Evolutionary conservation across 768 basidiomycete species (phyloP), one percentile per base, ranked within the genome.

Genomic region (Hygrophorus pudorinus): DNA sequence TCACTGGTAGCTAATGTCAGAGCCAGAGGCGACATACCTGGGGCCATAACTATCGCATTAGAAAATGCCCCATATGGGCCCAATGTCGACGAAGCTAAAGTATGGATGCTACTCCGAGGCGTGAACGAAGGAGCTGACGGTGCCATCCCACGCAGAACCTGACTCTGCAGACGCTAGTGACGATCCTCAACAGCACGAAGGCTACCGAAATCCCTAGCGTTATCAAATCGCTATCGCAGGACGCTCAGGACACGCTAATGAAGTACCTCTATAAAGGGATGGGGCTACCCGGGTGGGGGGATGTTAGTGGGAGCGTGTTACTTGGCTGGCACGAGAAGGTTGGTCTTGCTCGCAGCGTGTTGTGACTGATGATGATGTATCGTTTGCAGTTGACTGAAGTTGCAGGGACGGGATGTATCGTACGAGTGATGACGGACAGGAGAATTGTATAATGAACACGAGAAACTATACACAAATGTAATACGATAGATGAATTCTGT

Each of bases 261-360:
- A 94, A 93, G 60, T 98, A 94, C 58, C 68, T 98, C 12, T 98
- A 97, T 76, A 98, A 98, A 67, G 93, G 89, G 12, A 97, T 96
- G 93, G 73, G 66, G 2, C 70, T 75, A 68, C 73, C 74, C 17
- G 74, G 73, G 13, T 73, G 71, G 70, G 73, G 71, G n/a, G 75
- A 77, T 54, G 68, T 75, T 51, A 76, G 72, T 50, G 74, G 73
- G 29, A 76, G 75, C 53, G 73, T 76, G n/a, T 51, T 76, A 28
- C 58, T 94, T 33, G 85, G 81, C 11, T 97, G 94, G 94, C 94
- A 98, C 58, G 92, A 96, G 62, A 96, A 94, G 85, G 92, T 92
- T 39, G 17, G 73, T 58, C 21, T 2, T 42, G 5, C 42, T 32
- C 38, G 38, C n/a, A n/a, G 44, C 37, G 34, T 14, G 34, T 38